Evolutionary conservation across 2,329 filamentous ascomycete species (phyloP).

Genomic region (Beauveria brongniartii): DNA sequence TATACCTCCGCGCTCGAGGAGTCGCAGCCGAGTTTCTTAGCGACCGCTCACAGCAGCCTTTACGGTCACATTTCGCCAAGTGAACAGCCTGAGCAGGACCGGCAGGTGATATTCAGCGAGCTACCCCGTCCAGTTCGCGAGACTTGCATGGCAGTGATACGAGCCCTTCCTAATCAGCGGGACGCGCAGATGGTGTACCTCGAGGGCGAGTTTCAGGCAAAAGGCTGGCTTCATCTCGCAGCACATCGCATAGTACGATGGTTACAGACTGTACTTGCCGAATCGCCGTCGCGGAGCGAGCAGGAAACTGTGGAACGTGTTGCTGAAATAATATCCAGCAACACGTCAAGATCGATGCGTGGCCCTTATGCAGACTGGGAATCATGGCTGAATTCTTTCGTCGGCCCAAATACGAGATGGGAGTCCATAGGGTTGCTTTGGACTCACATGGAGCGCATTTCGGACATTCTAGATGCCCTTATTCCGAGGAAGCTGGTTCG

Average conservation of each 20-base stretch:
- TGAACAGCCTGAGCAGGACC: neutral
- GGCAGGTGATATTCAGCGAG: conserved; percentile 1
- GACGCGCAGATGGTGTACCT: conserved; percentile 17
- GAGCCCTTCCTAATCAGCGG: conserved; percentile 24
- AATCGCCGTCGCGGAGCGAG: neutral
- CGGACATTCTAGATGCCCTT: conserved; percentile 1
- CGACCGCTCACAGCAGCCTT: neutral
- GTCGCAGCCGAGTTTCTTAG: neutral
- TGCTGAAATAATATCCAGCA: conserved; percentile 28
- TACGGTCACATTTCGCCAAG: neutral
- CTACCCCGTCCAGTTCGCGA: conserved; percentile 25
- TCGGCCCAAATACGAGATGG: conserved; percentile 32
- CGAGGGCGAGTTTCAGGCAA: conserved; percentile 16
- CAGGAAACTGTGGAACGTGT: conserved; percentile 24
- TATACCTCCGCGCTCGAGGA: neutral
- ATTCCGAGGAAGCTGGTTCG: neutral
- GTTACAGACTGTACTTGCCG: conserved; percentile 23
- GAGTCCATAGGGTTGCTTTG: conserved; percentile 34
- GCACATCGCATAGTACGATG: conserved; percentile 23
- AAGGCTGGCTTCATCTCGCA: conserved; percentile 26
- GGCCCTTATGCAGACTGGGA: conserved; percentile 27
- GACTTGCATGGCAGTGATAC: conserved; percentile 31
- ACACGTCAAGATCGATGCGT: conserved; percentile 27
- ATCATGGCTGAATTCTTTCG: conserved; percentile 32
- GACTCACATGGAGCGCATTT: conserved; percentile 6